Evolutionary conservation across 768 basidiomycete genomes (phyloP).

Genomic region (Boletus pseudopeckii): DNA sequence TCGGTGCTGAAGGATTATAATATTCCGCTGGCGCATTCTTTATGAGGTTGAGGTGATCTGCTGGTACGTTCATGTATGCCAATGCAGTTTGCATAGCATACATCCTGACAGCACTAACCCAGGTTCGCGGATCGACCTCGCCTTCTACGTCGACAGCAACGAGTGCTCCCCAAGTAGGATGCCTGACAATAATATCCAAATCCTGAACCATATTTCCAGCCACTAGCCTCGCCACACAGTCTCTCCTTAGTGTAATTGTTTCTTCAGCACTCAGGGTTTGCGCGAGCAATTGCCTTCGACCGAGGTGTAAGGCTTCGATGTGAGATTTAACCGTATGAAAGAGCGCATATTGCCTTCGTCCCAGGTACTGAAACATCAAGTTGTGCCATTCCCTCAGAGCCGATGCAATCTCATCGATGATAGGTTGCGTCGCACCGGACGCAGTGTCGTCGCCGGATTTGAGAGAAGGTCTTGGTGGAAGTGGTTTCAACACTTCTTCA

Average conservation of each 20-base stretch:
- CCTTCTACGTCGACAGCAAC: conserved; percentile 89
- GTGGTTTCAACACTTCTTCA: conserved; percentile 63
- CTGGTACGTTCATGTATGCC: conserved; percentile 65
- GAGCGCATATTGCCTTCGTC: conserved; percentile 82
- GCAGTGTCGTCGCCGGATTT: conserved; percentile 93
- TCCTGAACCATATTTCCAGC: conserved; percentile 89
- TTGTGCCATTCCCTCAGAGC: conserved; percentile 95
- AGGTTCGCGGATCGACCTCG: conserved; percentile 74
- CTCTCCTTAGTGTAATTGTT: conserved; percentile 72
- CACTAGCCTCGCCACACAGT: conserved; percentile 85
- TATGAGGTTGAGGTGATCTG: conserved; percentile 35
- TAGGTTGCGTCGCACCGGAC: conserved; percentile 78
- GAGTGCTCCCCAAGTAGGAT: conserved; percentile 86
- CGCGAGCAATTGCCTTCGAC: conserved; percentile 85
- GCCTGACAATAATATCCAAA: conserved; percentile 93
- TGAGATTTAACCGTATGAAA: conserved; percentile 85
- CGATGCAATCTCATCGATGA: conserved; percentile 96
- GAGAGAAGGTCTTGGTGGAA: conserved; percentile 89
- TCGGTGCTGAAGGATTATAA: conserved; percentile 37
- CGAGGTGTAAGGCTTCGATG: conserved; percentile 87
- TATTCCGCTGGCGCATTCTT: conserved; percentile 43
- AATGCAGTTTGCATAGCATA: conserved; percentile 84
- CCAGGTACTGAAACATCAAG: conserved; percentile 88
- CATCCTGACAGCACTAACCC: conserved; percentile 89
- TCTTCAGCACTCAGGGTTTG: conserved; percentile 87